Conservation (phyloP, 2,329 filamentous ascomycete genomes). For the Xylariaceae sp. region DNA sequence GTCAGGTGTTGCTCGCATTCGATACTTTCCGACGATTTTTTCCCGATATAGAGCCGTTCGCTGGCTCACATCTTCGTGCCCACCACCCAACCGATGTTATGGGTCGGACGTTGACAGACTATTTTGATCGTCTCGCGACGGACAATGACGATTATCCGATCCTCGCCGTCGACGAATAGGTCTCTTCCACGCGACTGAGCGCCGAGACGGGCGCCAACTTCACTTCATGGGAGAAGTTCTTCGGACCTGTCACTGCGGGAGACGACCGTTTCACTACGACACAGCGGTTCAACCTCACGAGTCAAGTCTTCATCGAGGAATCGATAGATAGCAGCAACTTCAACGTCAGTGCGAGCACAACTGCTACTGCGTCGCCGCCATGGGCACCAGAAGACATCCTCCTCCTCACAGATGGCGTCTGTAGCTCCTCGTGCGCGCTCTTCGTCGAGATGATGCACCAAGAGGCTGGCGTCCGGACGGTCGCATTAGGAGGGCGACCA, state of each 20-base stretch:
- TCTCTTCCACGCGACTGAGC: slow-evolving; percentile 15
- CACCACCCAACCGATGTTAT: slow-evolving; percentile 13
- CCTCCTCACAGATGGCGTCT: slow-evolving; percentile 25
- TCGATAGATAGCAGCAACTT: not conserved
- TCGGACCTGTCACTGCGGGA: slow-evolving; percentile 4
- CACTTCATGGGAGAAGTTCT: slow-evolving; percentile 17
- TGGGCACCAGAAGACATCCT: slow-evolving; percentile 14
- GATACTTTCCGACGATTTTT: slow-evolving; percentile 18
- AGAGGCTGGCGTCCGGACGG: slow-evolving; percentile 29
- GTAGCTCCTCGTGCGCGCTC: slow-evolving; percentile 27
- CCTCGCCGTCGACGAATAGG: slow-evolving; percentile 16
- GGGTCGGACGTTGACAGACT: slow-evolving; percentile 8
- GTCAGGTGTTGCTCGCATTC: slow-evolving; percentile 12
- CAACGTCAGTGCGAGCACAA: not conserved
- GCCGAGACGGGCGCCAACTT: slow-evolving; percentile 17
- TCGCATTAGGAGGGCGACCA: slow-evolving; percentile 48
- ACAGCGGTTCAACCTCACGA: slow-evolving; percentile 6
- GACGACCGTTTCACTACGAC: slow-evolving; percentile 14
- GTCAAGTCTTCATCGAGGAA: slow-evolving; percentile 8
- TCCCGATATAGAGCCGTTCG: slow-evolving; percentile 14
- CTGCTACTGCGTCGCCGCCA: not conserved
- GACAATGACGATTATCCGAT: slow-evolving; percentile 1
- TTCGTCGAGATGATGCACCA: slow-evolving; percentile 28
- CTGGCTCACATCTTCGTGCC: slow-evolving; percentile 15
- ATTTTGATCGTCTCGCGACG: slow-evolving; percentile 2